phyloP scores from a whole-genome alignment of 1,139 yeast genomes.

The Debaryomyces nepalensis region DNA sequence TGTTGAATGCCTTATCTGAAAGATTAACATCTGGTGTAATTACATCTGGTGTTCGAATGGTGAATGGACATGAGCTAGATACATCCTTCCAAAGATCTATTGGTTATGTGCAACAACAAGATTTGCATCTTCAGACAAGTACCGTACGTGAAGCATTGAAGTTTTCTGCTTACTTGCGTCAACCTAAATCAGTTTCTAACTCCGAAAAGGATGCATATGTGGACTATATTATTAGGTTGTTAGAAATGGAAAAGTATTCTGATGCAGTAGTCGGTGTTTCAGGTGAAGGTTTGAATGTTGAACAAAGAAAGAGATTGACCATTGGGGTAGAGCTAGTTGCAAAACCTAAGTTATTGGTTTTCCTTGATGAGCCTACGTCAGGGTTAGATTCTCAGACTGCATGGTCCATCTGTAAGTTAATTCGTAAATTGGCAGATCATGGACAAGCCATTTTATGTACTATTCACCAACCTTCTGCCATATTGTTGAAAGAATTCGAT shows the following conservation, averaged over 20 bases:
- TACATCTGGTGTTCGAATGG: conserved; percentile 70
- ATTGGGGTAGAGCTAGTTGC: conserved; percentile 47
- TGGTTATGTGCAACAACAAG: conserved; percentile 86
- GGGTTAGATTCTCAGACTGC: conserved; percentile 50
- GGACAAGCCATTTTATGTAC: conserved; percentile 51
- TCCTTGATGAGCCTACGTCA: conserved; percentile 44
- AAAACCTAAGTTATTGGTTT: conserved; percentile 39
- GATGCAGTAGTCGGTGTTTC: conserved; percentile 46
- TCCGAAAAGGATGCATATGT: conserved; percentile 71
- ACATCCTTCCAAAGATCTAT: conserved; percentile 78
- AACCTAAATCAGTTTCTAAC: conserved; percentile 56
- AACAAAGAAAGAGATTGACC: conserved; percentile 43
- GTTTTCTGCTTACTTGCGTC: conserved; percentile 76
- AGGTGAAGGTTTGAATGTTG: conserved; percentile 47
- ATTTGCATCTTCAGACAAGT: conserved; percentile 71
- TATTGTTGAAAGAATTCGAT: conserved; percentile 41
- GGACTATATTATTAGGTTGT: conserved; percentile 66
- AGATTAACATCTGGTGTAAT: conserved; percentile 81
- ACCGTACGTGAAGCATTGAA: conserved; percentile 79
- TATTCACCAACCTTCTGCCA: conserved; percentile 49
- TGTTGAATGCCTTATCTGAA: conserved; percentile 71
- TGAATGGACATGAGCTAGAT: conserved; percentile 70
- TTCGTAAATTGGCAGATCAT: conserved; percentile 46
- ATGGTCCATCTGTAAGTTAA: conserved; percentile 48
- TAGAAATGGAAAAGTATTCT: conserved; percentile 41